phyloP scores from a whole-genome alignment of 2,329 filamentous ascomycete genomes.

The Dactylellina parvicollis region DNA sequence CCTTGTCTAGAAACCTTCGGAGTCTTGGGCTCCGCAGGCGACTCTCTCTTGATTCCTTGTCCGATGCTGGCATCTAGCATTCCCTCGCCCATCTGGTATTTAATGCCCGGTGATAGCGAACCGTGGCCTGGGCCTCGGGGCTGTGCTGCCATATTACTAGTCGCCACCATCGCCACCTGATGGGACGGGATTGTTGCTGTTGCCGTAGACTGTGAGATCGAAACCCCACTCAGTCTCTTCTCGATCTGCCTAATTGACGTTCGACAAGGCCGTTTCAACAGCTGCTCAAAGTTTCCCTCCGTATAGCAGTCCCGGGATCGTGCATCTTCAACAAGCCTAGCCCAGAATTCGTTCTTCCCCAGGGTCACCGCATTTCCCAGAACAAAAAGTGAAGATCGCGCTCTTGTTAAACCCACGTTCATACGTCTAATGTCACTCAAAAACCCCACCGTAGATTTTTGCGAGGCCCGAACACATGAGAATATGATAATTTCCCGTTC shows the following conservation, averaged over 20 bases:
- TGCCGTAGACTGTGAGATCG: constrained; percentile 38
- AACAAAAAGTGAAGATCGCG: constrained; percentile 96
- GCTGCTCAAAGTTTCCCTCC: constrained; percentile 66
- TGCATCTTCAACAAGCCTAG: constrained; percentile 83
- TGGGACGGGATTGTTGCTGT: background rate
- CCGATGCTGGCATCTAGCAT: background rate
- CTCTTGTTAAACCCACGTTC: constrained; percentile 97
- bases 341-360: constrained; percentile 89
- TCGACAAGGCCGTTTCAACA: constrained; percentile 36
- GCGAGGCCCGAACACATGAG: constrained; percentile 92
- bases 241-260: constrained; percentile 49
- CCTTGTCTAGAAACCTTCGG: background rate
- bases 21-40: background rate
- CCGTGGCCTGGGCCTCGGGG: background rate
- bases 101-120: background rate
- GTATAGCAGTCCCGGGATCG: constrained; percentile 79
- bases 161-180: background rate
- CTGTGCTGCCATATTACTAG: background rate
- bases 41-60: background rate
- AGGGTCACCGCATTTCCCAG: constrained; percentile 90
- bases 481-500: constrained; percentile 99
- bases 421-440: constrained; percentile 97
- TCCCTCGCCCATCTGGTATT: background rate
- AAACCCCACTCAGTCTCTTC: constrained; percentile 42
- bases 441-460: constrained; percentile 97